Evolutionary conservation across 139 green algal species (phyloP), one percentile per base, ranked within the genome.

Genomic region (Chlamydomonas incerta): DNA sequence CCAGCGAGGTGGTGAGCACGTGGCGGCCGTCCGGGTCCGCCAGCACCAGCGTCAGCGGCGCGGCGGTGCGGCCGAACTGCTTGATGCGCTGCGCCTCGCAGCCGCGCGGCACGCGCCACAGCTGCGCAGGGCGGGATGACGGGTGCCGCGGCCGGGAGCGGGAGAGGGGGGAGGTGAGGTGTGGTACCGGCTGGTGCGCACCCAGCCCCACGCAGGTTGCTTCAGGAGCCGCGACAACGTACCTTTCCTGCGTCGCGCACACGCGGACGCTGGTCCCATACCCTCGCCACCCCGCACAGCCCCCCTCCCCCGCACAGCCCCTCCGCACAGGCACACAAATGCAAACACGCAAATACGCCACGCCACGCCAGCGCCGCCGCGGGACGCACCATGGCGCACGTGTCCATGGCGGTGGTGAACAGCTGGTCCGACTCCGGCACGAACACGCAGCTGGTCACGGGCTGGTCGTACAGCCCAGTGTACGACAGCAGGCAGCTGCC

Each of bases 31-130:
- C 62, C 1, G 67, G 65, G 62, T 90, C 72, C 14, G 66, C 55
- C 34, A 75, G 21, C 72, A 87, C 79, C 66, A 65, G 29, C 4
- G 68, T 74, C 52, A 86, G 69, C 14, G 77, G 68, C 17, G 46
- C 68, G n/a, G 81, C 75, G 20, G 70, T 34, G 47, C 62, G 72
- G 31, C 85, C 85, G 23, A 89, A 76, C 58, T 68, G 37, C 77
- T 86, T 86, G 85, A 82, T 83, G 55, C 52, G 69, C 47, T 89
- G 79, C 34, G 80, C 63, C 9, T 72, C 71, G 35, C 82, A 76
- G 72, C 80, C 80, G 28, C 86, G 67, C 18, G 72, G 69, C 14
- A 90, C 28, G 50, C 79, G 86, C 86, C 86, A 90, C 50, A 83
- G n/a, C 86, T 90, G 82, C 13, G 72, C 23, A n/a, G n/a, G n/a